These are phyloP conservation scores for Penicillium maclennaniae DNA, from an alignment of 495 filamentous ascomycete species.

Conservation along the genomic window DNA sequence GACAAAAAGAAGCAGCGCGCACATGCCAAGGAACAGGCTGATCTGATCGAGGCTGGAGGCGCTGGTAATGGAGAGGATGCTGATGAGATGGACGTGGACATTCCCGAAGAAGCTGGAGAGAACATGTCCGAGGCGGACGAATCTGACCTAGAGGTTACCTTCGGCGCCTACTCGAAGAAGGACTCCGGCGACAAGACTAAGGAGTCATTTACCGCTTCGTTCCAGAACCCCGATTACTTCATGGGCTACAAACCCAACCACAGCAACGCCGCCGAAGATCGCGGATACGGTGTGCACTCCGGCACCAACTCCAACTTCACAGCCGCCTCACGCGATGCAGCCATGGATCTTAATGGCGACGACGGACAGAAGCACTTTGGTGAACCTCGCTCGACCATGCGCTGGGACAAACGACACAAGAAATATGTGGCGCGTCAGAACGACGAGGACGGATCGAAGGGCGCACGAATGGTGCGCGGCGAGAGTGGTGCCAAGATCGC, in stretches of 20 bases:
- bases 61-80: conserved; percentile 35
- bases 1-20: conserved; percentile 42
- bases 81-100: conserved; percentile 19
- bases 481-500: conserved; percentile 96
- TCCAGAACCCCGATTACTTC: conserved; percentile 83
- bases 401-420: conserved; percentile 95
- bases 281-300: conserved; percentile 86
- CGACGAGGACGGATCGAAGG: conserved; percentile 90
- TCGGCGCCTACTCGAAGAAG: conserved; percentile 55
- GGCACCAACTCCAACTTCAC: conserved; percentile 74
- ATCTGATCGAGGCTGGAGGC: conserved; percentile 24
- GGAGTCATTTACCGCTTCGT: conserved; percentile 46
- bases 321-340: conserved; percentile 71
- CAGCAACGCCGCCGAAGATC: conserved; percentile 76
- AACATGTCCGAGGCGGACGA: conserved; percentile 69
- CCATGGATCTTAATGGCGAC: conserved; percentile 86
- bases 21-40: conserved; percentile 28
- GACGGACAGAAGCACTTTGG: conserved; percentile 75
- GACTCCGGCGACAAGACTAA: conserved; percentile 2
- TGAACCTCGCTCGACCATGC: conserved; percentile 67
- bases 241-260: conserved; percentile 88
- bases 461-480: conserved; percentile 77
- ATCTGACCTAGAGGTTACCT: conserved; percentile 76
- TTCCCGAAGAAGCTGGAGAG: conserved; percentile 42
- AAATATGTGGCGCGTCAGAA: conserved; percentile 90